Percentiles rank a stretch among this genome's conserved stretches.
Conservation (phyloP, 768 basidiomycete species). For the Chlorophyllum brunneum region DNA sequence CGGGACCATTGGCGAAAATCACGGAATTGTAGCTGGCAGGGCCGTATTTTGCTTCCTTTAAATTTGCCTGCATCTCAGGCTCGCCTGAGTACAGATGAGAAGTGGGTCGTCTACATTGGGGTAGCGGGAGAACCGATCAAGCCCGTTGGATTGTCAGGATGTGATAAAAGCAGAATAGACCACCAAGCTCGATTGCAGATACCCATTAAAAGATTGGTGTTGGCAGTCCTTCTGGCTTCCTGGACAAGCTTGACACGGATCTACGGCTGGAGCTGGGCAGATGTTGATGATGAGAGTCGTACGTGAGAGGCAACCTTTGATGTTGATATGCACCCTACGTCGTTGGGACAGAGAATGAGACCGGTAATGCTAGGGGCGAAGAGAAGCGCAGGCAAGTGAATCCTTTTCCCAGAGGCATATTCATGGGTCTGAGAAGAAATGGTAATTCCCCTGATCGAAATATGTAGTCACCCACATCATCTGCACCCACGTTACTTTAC, state of each 20-base stretch:
- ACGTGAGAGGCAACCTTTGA: slow-evolving; percentile 5
- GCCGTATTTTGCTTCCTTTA: neutral
- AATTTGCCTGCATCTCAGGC: neutral
- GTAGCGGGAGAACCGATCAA: no score
- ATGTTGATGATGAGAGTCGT: neutral
- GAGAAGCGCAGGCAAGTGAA: neutral
- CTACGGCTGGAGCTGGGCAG: neutral
- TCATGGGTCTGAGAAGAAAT: neutral
- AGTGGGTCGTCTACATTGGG: no score
- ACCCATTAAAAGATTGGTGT: no score
- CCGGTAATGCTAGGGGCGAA: neutral
- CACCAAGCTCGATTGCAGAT: no score
- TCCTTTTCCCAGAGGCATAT: neutral
- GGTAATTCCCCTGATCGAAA: neutral
- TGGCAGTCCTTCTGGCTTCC: no score
- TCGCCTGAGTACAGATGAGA: no score
- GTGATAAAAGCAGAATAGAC: no score
- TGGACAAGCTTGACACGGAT: neutral
- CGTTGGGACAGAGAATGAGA: no score
- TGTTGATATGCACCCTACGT: neutral
- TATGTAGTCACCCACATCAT: neutral
- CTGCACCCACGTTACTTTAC: neutral
- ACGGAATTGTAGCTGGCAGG: neutral
- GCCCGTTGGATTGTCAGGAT: no score
- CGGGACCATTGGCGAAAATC: neutral